These are phyloP conservation scores for Penicillium thymicola DNA, from an alignment of 2,329 filamentous ascomycete species.

Conservation along the genomic window DNA sequence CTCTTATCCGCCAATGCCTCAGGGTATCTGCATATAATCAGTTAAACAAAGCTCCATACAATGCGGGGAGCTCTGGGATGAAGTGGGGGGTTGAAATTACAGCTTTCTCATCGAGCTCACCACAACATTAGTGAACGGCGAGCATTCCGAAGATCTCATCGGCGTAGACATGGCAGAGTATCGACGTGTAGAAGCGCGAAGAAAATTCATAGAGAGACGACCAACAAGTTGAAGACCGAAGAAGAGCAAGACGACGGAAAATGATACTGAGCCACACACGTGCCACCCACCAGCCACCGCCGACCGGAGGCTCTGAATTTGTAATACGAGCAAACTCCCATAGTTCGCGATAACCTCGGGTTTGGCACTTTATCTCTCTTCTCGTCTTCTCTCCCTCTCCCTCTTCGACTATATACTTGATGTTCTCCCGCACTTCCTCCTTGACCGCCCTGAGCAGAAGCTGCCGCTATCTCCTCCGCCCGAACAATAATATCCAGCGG, in stretches of 20 bases:
- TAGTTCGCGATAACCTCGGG: conserved; percentile 16
- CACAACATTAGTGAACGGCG: conserved; percentile 65
- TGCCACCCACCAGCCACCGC: conserved; percentile 23
- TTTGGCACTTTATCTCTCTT: background rate
- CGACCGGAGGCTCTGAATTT: conserved; percentile 18
- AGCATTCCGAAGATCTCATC: conserved; percentile 36
- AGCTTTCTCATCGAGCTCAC: conserved; percentile 75
- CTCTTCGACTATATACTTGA: conserved; percentile 27
- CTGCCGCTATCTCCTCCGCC: conserved; percentile 39
- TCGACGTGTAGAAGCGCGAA: conserved; percentile 18
- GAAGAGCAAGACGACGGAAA: background rate
- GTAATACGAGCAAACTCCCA: conserved; percentile 15
- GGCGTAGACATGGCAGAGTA: conserved; percentile 35
- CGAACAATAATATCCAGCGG: conserved; percentile 21
- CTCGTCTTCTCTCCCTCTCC: background rate
- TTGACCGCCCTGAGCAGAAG: conserved; percentile 36
- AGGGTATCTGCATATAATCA: conserved; percentile 65
- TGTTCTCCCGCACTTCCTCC: conserved; percentile 38
- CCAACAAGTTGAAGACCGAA: background rate
- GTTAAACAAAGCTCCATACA: conserved; percentile 10
- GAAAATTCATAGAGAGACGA: conserved; percentile 23
- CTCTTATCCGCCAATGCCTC: conserved; percentile 82
- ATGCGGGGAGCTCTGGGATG: conserved; percentile 7
- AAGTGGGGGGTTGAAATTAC: conserved; percentile 50
- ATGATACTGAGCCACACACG: conserved; percentile 14